Conservation (phyloP, 2,329 filamentous ascomycete genomes). For the Akanthomyces dipterigenus region DNA sequence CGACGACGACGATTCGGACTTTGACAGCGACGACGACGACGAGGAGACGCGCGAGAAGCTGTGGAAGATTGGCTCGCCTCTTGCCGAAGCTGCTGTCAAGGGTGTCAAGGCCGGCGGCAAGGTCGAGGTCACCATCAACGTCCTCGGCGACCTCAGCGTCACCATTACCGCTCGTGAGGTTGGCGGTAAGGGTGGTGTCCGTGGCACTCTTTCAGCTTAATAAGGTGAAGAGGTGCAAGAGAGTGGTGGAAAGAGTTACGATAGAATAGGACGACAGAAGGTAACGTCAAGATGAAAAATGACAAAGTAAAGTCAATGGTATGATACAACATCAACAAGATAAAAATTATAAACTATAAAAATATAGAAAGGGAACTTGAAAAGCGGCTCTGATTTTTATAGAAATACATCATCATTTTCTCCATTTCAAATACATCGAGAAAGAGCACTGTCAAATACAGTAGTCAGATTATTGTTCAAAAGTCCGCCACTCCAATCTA, state of each 20-base stretch:
- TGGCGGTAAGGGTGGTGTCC: conserved; percentile 76
- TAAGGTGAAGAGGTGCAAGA: too few species aligned
- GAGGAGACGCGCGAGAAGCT: conserved; percentile 85
- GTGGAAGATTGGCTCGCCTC: conserved; percentile 77
- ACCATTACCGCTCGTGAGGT: conserved; percentile 79
- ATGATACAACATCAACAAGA: too few species aligned
- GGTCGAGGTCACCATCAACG: conserved; percentile 89
- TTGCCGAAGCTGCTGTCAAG: conserved; percentile 81
- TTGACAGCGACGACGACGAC: conserved; percentile 59
- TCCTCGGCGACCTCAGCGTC: conserved; percentile 70
- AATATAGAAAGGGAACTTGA: too few species aligned
- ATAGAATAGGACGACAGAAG: too few species aligned
- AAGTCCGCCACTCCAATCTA: neutral
- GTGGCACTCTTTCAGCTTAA: conserved; percentile 45
- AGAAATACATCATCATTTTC: neutral
- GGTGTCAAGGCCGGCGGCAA: conserved; percentile 82
- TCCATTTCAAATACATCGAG: too few species aligned
- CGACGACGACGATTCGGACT: conserved; percentile 52
- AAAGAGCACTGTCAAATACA: too few species aligned
- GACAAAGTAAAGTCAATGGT: too few species aligned
- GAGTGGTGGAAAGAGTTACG: too few species aligned
- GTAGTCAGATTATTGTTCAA: neutral
- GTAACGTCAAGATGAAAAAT: too few species aligned
- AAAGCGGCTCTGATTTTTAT: too few species aligned
- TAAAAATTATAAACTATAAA: too few species aligned